Conservation (phyloP, 176 grass and related monocot species). For the Oryza glumipatula region DNA sequence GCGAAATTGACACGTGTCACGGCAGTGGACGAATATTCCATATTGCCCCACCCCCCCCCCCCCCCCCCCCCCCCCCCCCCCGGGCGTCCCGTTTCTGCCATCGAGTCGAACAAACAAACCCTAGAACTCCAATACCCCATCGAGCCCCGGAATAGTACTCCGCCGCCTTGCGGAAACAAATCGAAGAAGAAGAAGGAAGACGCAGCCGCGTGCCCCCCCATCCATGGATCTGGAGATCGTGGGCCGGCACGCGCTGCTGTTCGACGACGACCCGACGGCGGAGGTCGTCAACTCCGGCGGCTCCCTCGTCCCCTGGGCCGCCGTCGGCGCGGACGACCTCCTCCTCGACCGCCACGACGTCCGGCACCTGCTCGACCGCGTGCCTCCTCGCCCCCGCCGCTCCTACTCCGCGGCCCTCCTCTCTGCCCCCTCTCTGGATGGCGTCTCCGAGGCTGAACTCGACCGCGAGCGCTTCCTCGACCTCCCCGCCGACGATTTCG, state of each 20-base stretch:
- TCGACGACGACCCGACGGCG: conserved; percentile 83
- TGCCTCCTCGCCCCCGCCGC: conserved; percentile 69
- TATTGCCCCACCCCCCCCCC: accelerated
- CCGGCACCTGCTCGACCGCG: conserved; percentile 87
- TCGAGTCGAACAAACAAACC: conserved; percentile 49
- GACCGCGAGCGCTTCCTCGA: conserved; percentile 84
- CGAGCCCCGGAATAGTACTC: conserved; percentile 1
- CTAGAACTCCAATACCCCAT: conserved; percentile 32
- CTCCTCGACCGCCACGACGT: conserved; percentile 93
- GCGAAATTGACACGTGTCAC: background rate
- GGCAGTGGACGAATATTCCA: background rate
- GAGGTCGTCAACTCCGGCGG: conserved; percentile 69
- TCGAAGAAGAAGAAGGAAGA: background rate
- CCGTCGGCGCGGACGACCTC: conserved; percentile 57
- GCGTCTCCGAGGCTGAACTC: conserved; percentile 54
- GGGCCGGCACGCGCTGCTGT: conserved; percentile 82
- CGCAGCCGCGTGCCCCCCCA: background rate
- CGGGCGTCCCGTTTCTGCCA: background rate
- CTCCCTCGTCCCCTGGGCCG: conserved; percentile 84
- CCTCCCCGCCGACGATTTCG: conserved; percentile 38
- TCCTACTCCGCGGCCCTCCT: conserved; percentile 36
- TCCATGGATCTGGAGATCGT: conserved; percentile 76
- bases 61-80: no score
- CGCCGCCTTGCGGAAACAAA: background rate
- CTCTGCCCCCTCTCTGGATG: conserved; percentile 30